Conservation (phyloP, 2,329 filamentous ascomycete species). For the Fusarium subtropicale region DNA sequence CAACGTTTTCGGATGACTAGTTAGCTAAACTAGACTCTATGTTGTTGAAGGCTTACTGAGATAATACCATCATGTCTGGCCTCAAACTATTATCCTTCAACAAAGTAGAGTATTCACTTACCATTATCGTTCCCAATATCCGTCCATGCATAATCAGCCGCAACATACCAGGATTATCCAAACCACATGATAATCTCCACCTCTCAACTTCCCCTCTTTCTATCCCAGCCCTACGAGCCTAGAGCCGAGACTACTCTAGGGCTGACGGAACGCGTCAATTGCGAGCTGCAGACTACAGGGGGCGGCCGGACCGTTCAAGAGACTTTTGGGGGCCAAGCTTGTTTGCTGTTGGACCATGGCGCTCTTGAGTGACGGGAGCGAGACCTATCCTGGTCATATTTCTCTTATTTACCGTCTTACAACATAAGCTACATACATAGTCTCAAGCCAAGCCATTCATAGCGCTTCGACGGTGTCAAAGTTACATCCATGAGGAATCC, state of each 20-base stretch:
- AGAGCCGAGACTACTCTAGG: slow-evolving; percentile 10
- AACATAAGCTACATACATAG: not conserved
- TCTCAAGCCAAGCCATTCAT: not conserved
- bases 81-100: not conserved
- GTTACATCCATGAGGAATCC: not conserved
- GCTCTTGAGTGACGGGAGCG: not conserved
- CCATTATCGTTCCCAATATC: slow-evolving; percentile 9
- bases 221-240: slow-evolving; percentile 33
- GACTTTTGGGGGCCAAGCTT: slow-evolving; percentile 28
- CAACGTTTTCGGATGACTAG: not conserved
- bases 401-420: not conserved
- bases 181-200: slow-evolving; percentile 8
- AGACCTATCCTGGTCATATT: slow-evolving; percentile 15
- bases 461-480: not conserved
- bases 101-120: not conserved
- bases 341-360: slow-evolving; percentile 3
- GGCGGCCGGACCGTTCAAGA: slow-evolving; percentile 1
- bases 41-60: too few species aligned
- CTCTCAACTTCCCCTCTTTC: not conserved
- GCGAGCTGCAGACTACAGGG: slow-evolving; percentile 5
- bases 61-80: not conserved
- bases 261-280: slow-evolving; percentile 19
- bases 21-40: not conserved
- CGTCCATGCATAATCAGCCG: slow-evolving; percentile 30
- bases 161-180: slow-evolving; percentile 3